Evolutionary conservation across 345 rosid genomes (phyloP), one percentile per base, ranked within the genome.

Genomic region (Balakata baccata): DNA sequence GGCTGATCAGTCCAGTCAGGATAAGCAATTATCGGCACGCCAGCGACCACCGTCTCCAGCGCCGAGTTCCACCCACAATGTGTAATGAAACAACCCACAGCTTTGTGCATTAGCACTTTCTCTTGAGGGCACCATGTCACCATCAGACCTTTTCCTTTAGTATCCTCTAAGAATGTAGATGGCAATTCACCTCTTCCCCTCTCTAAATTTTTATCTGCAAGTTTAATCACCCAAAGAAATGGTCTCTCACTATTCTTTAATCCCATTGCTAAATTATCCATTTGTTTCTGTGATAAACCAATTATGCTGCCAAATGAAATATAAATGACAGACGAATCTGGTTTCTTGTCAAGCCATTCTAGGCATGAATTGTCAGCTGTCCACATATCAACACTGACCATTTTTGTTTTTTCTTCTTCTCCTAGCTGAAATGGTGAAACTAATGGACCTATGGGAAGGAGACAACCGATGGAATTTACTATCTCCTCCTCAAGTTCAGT

Each of bases 41-140:
- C 94, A 1, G 87, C 74, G 4, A 49, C 82, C 50, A 86, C 64
- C 0, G 88, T 78, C 76, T 89, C 90, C 0, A 85, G 70, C 37
- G 83, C 64, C n/a, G 94, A 87, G 73, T 85, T 89, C 93, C 89
- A 86, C 1, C 93, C 90, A 3, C 91, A 82, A 6, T 89, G 91
- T 4, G 87, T 86, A 18, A 89, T 41, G 11, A 87, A 89, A 60
- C 92, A 87, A 66, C 84, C 80, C 18, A 82, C 54, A 3, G 86
- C 79, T 34, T 12, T 67, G 71, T 89, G 87, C 68, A 67, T 77
- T 16, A 87, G 52, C 13, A 87, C 88, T 59, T 41, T 82, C 78
- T 85, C 89, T 70, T 87, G 94, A 7, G 80, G 75, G 57, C 86
- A 78, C 94, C 90, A 86, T 11, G 77, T 80, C 1, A 81, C 83